Conservation (phyloP, 2,329 filamentous ascomycete genomes). For the Alternaria viburni region DNA sequence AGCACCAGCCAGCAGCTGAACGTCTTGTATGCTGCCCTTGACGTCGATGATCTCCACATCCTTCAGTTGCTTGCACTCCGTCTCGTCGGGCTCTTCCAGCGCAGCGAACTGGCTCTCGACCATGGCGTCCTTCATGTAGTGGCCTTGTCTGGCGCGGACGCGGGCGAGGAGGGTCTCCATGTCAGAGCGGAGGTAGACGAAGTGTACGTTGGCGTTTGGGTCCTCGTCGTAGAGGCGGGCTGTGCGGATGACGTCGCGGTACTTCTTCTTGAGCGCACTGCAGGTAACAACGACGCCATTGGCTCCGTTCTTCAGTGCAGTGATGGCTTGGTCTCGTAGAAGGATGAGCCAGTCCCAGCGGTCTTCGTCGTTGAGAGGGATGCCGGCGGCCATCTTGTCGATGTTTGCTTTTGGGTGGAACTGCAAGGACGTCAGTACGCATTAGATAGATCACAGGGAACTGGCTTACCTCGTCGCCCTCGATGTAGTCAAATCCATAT, state of each 20-base stretch:
- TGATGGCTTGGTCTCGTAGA: conserved; percentile 55
- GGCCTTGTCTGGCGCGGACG: conserved; percentile 75
- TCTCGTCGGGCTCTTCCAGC: conserved; percentile 78
- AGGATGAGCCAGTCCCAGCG: conserved; percentile 91
- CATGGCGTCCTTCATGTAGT: conserved; percentile 97
- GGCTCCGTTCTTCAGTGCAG: conserved; percentile 41
- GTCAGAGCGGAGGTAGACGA: conserved; percentile 84
- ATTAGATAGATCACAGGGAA: background rate
- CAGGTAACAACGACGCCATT: conserved; percentile 89
- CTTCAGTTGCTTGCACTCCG: conserved; percentile 62
- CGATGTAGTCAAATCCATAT: conserved; percentile 56
- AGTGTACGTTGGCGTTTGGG: conserved; percentile 68
- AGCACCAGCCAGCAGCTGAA: conserved; percentile 48
- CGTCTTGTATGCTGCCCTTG: conserved; percentile 49
- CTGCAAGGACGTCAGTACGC: conserved; percentile 32
- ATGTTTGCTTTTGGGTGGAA: conserved; percentile 59
- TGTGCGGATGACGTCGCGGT: conserved; percentile 73
- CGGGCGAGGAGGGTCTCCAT: conserved; percentile 78
- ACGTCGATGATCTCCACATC: conserved; percentile 57
- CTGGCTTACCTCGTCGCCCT: conserved; percentile 57
- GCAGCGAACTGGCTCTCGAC: conserved; percentile 89
- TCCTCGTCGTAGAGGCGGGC: conserved; percentile 56
- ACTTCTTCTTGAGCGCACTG: conserved; percentile 95
- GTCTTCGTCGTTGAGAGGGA: conserved; percentile 87
- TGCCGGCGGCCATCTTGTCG: conserved; percentile 86